phyloP scores from a whole-genome alignment of 1,139 yeast species.

The Zygosaccharomyces sapae region DNA sequence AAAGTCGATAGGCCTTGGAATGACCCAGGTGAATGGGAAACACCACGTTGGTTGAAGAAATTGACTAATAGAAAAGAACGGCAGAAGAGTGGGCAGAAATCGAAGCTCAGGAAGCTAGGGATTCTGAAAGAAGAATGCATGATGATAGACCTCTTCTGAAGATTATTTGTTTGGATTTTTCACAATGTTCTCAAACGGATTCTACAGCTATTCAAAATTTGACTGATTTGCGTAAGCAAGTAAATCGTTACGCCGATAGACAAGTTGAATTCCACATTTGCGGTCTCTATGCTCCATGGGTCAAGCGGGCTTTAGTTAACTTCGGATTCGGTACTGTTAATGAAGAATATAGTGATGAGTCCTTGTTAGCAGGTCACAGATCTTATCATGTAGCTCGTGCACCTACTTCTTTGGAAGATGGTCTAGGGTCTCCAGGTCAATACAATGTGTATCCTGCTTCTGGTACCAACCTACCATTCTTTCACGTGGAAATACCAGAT shows the following conservation, averaged over 20 bases:
- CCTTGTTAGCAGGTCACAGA: conserved; percentile 32
- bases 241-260: conserved; percentile 71
- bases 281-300: conserved; percentile 83
- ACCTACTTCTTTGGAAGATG: conserved; percentile 24
- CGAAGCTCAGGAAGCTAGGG: conserved; percentile 13
- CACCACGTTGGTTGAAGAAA: conserved; percentile 39
- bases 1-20: conserved; percentile 87
- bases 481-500: conserved; percentile 84
- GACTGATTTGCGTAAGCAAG: conserved; percentile 68
- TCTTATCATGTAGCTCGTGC: conserved; percentile 34
- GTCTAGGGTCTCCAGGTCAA: conserved; percentile 29
- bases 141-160: conserved; percentile 65
- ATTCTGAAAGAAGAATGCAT: conserved; percentile 10
- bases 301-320: conserved; percentile 67
- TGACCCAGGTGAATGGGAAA: conserved; percentile 59
- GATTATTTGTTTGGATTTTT: conserved; percentile 74
- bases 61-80: conserved; percentile 26
- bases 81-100: conserved; percentile 16
- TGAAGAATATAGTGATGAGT: conserved; percentile 36
- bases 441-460: conserved; percentile 50
- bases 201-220: conserved; percentile 75
- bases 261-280: conserved; percentile 88
- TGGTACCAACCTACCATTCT: conserved; percentile 74
- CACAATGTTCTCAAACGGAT: conserved; percentile 70
- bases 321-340: conserved; percentile 73